Evolutionary conservation across 2,329 filamentous ascomycete species (phyloP).

Genomic region (Aspergillus fructus): DNA sequence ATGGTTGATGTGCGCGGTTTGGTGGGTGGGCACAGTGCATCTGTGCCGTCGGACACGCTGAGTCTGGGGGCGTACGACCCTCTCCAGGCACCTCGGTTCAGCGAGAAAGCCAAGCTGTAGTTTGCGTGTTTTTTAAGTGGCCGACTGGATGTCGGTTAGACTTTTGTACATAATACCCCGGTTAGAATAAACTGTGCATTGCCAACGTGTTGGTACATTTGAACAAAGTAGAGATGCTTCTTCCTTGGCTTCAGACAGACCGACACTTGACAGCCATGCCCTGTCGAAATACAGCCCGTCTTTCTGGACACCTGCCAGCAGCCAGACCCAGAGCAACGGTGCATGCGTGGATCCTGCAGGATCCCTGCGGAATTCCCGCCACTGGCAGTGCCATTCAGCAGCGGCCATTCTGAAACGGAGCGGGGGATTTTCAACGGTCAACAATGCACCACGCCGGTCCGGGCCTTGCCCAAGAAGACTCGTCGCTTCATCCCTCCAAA

Average conservation of each 20-base stretch:
- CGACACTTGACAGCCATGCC: background rate
- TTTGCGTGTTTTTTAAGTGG: background rate
- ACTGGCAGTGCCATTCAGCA: background rate
- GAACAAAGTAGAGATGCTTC: no score
- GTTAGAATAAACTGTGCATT: background rate
- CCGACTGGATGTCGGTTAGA: background rate
- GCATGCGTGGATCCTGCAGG: background rate
- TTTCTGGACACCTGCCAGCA: background rate
- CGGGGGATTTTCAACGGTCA: background rate
- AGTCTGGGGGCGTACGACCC: conserved; percentile 58
- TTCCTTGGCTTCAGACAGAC: no score
- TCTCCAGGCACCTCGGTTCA: conserved; percentile 49
- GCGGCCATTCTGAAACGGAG: background rate
- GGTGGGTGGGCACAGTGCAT: conserved; percentile 54
- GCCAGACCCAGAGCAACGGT: background rate
- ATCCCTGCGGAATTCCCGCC: background rate
- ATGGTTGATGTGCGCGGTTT: conserved; percentile 77
- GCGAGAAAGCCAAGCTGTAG: conserved; percentile 49
- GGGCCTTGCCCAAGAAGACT: no score
- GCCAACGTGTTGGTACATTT: no score
- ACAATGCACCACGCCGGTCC: no score
- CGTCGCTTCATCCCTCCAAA: background rate
- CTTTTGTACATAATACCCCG: conserved; percentile 8
- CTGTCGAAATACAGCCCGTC: background rate
- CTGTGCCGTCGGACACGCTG: conserved; percentile 63